phyloP scores from a whole-genome alignment of 768 basidiomycete genomes.

The Cyathus striatus region DNA sequence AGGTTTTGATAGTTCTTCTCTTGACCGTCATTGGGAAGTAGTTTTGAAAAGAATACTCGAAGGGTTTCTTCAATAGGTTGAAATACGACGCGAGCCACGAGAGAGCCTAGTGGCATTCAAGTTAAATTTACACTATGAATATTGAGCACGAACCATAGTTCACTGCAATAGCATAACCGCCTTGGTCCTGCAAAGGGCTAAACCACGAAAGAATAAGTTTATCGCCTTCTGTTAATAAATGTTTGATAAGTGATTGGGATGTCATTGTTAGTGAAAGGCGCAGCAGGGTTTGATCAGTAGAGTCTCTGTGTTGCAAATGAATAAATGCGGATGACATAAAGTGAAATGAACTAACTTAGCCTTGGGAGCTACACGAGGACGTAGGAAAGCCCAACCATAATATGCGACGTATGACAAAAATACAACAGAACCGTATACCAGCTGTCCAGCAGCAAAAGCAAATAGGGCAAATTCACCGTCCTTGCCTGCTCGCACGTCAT shows the following conservation, averaged over 20 bases:
- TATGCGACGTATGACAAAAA: constrained; percentile 48
- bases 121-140: not conserved
- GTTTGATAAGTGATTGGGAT: constrained; percentile 85
- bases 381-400: constrained; percentile 28
- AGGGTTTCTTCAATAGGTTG: constrained; percentile 95
- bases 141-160: constrained; percentile 81
- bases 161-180: constrained; percentile 91
- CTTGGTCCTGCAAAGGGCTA: constrained; percentile 83
- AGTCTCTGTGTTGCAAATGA: constrained; percentile 7
- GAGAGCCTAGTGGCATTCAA: constrained; percentile 57
- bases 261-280: constrained; percentile 80
- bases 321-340: not conserved
- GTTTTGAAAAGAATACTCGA: constrained; percentile 82
- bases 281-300: constrained; percentile 34
- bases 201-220: constrained; percentile 83
- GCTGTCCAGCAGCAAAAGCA: constrained; percentile 85
- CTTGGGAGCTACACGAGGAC: constrained; percentile 20
- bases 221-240: constrained; percentile 93
- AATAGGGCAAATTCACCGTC: constrained; percentile 54
- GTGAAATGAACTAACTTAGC: constrained; percentile 1
- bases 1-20: constrained; percentile 13
- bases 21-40: constrained; percentile 23
- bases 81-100: constrained; percentile 88
- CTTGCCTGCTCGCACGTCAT: constrained; percentile 29
- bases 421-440: constrained; percentile 61